These are phyloP conservation scores for Fusarium sp. DNA, from an alignment of 2,329 filamentous ascomycete species.

Conservation along the genomic window DNA sequence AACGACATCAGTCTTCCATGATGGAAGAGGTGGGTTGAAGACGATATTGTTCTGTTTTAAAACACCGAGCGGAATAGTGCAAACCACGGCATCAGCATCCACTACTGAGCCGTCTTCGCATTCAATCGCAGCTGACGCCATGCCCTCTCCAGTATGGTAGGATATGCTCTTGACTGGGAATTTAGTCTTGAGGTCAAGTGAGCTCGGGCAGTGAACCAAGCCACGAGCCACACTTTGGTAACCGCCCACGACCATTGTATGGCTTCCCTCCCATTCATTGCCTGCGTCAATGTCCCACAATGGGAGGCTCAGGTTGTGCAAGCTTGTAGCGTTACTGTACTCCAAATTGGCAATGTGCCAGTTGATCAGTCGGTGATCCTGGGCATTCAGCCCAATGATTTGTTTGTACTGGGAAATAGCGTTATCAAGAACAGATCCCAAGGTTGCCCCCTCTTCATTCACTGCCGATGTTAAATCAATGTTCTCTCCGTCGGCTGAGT, in stretches of 20 bases:
- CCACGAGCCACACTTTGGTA: conserved; percentile 95
- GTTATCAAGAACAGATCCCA: conserved; percentile 92
- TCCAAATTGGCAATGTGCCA: conserved; percentile 99
- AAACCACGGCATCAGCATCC: conserved; percentile 89
- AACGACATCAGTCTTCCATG: conserved; percentile 85
- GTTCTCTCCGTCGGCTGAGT: conserved; percentile 69
- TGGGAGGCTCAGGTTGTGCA: conserved; percentile 85
- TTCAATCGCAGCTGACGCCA: conserved; percentile 68
- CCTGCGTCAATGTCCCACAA: conserved; percentile 98
- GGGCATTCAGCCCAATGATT: conserved; percentile 82
- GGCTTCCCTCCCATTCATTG: conserved; percentile 95
- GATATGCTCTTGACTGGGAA: conserved; percentile 76
- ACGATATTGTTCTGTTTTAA: conserved; percentile 82
- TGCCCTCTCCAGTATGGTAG: conserved; percentile 63
- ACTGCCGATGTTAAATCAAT: conserved; percentile 77
- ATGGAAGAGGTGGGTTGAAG: conserved; percentile 92
- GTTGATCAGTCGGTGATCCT: conserved; percentile 90
- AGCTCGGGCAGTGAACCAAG: conserved; percentile 78
- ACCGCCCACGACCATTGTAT: conserved; percentile 92
- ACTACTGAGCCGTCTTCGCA: conserved; percentile 81
- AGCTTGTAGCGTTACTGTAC: conserved; percentile 93
- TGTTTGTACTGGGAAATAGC: conserved; percentile 88
- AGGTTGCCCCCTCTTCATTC: conserved; percentile 72
- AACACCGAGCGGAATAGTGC: conserved; percentile 90
- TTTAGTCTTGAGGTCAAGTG: conserved; percentile 80